These are phyloP conservation scores for Obba rivulosa DNA, from an alignment of 768 basidiomycete genomes.

Conservation along the genomic window DNA sequence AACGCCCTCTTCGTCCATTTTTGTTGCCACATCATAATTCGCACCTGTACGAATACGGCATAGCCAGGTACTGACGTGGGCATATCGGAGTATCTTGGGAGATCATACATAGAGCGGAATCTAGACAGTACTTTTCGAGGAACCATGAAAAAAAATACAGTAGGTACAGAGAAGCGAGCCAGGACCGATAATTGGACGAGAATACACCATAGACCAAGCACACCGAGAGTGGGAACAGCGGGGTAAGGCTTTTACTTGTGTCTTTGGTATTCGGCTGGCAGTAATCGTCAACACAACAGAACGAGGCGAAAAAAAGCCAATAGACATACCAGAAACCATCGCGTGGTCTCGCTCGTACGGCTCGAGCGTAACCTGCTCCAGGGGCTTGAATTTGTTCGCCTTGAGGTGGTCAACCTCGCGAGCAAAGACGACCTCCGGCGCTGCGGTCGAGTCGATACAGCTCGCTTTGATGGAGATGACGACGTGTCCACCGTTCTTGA, in stretches of 20 bases:
- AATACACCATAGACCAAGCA: conserved; percentile 5
- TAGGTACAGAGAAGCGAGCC: conserved; percentile 7
- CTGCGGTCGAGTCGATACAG: conserved; percentile 95
- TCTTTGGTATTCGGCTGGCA: conserved; percentile 42
- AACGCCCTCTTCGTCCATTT: no score
- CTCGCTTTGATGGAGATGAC: conserved; percentile 99
- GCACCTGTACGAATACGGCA: no score
- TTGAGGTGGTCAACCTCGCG: conserved; percentile 79
- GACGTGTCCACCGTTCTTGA: conserved; percentile 88
- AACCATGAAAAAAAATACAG: conserved; percentile 16
- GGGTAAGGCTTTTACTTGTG: conserved; percentile 26
- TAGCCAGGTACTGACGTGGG: no score
- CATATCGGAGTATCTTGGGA: not conserved
- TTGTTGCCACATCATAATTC: no score
- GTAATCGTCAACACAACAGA: conserved; percentile 2
- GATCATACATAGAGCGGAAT: not conserved
- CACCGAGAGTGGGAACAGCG: no score
- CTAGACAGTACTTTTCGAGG: conserved; percentile 12
- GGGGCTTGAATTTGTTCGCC: conserved; percentile 79
- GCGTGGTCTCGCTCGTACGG: conserved; percentile 89
- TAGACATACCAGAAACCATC: conserved; percentile 71
- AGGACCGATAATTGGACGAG: conserved; percentile 6
- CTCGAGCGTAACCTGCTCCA: conserved; percentile 94
- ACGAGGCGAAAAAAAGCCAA: not conserved
- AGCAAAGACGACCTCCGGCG: conserved; percentile 87